Percentiles rank a stretch among this genome's conserved stretches.
Evolutionary conservation across 2,329 filamentous ascomycete species (phyloP).

Genomic region (Diaporthe citriasiana): DNA sequence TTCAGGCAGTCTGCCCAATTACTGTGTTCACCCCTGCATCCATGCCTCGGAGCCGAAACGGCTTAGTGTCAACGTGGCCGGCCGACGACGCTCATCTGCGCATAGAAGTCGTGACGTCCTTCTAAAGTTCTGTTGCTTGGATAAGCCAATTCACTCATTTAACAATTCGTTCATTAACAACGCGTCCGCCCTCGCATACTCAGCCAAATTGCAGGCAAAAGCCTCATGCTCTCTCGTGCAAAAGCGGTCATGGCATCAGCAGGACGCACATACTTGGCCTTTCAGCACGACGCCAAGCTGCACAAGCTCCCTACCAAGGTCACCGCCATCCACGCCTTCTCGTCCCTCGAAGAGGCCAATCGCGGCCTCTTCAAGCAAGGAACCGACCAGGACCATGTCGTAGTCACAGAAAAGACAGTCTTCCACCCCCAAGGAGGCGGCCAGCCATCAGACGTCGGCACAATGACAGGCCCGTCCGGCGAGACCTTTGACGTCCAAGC

Average conservation of each 20-base stretch:
- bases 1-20: too few relatives aligned
- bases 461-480: conserved; percentile 58
- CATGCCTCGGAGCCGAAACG: conserved; percentile 20
- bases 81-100: conserved; percentile 28
- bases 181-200: not conserved
- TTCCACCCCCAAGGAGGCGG: conserved; percentile 84
- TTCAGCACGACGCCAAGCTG: conserved; percentile 60
- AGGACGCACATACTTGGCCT: conserved; percentile 59
- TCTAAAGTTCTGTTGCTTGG: too few relatives aligned
- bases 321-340: conserved; percentile 63
- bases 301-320: conserved; percentile 59
- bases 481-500: conserved; percentile 65
- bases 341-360: conserved; percentile 64
- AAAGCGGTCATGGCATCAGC: conserved; percentile 39
- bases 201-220: too few relatives aligned
- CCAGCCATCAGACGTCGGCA: conserved; percentile 77
- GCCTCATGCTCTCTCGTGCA: conserved; percentile 32
- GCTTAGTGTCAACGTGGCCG: not conserved
- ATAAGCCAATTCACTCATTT: not conserved
- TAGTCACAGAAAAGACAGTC: conserved; percentile 76
- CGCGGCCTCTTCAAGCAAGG: conserved; percentile 71
- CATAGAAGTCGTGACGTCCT: conserved; percentile 23
- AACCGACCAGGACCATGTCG: conserved; percentile 62
- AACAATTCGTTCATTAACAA: not conserved
- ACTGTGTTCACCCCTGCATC: not conserved